Percentiles rank a stretch among this genome's conserved stretches.
phyloP scores from a whole-genome alignment of 176 grass and related monocot species.

The Cenchrus purpureus region DNA sequence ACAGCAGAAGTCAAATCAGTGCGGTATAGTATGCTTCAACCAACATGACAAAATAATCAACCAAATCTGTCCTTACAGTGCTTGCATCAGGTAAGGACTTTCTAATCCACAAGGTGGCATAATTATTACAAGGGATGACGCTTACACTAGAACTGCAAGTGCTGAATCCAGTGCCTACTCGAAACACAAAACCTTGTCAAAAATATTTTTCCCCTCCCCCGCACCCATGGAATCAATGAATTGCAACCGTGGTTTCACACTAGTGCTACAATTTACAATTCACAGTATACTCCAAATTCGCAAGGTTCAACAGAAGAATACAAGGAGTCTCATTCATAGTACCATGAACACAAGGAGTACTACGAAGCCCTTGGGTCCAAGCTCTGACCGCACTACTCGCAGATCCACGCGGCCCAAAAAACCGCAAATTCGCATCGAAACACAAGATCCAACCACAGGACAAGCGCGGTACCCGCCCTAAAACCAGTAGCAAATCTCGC shows the following conservation, averaged over 20 bases:
- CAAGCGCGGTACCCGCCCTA: background rate
- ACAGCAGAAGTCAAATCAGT: background rate
- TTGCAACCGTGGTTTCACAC: background rate
- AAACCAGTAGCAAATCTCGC: background rate
- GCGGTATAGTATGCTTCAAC: background rate
- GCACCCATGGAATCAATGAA: background rate
- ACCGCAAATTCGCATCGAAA: background rate
- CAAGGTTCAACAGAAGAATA: background rate
- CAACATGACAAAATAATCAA: constrained; percentile 15
- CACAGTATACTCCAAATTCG: background rate
- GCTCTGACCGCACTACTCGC: background rate
- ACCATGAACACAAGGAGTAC: too few species aligned
- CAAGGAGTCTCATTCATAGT: background rate
- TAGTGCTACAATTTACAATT: background rate
- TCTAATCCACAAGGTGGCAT: background rate
- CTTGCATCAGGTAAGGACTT: background rate
- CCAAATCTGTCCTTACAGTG: background rate
- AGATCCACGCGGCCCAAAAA: constrained; percentile 13
- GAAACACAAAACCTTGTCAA: background rate
- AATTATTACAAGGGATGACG: background rate
- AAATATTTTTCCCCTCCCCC: background rate
- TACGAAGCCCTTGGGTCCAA: background rate
- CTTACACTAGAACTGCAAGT: background rate
- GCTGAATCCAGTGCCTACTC: background rate
- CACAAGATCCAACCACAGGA: constrained; percentile 9